Evolutionary conservation across 176 grass and related monocot genomes (phyloP), one percentile per base, ranked within the genome.

Genomic region (Themeda triandra): DNA sequence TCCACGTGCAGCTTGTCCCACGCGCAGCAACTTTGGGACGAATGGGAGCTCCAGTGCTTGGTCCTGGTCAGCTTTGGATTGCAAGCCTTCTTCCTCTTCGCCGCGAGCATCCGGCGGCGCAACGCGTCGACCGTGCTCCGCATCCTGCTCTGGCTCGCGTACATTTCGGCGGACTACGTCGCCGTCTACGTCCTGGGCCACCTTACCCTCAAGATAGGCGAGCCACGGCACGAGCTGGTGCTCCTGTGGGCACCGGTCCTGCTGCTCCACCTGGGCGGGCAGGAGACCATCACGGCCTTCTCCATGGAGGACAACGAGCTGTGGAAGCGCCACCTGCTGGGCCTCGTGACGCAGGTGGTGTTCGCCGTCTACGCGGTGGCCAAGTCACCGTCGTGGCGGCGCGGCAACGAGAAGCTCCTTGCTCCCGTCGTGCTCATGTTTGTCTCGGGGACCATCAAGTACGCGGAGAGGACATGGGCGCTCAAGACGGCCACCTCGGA

Each of bases 391-490:
- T n/a, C 65, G 0, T 68, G 65, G 65, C 32, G 31, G 2, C 0
- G 29, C 65, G 5, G 65, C 65, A 11, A 21, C 65, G 17, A 2
- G 2, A 18, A 18, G 17, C 32, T 37, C 18, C 65, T 41, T 10
- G 58, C n/a, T 1, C 58, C 58, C 23, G 58, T 62, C 59, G 59
- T 0, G 31, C 65, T 68, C 31, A 37, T 68, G 65, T 68, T 68
- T 3, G 31, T 68, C 65, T 68, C 65, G 2, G 65, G 65, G 0
- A 68, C 65, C 32, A 3, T 68, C 65, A 68, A 68, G 65, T 68
- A 68, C n/a, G 85, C 81, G 12, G 82, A 56, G 31, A 18, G 90
- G 30, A 92, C 90, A 13, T 80, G 30, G 67, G 77, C 79, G n/a
- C 90, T 92, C 41, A 51, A 25, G 27, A 63, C 69, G 23, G 83